A percentile compares a stretch with the other conserved stretches of the same genome.
Conservation (phyloP, 805 yeast species). For the Debaryomyces prosopidis region DNA sequence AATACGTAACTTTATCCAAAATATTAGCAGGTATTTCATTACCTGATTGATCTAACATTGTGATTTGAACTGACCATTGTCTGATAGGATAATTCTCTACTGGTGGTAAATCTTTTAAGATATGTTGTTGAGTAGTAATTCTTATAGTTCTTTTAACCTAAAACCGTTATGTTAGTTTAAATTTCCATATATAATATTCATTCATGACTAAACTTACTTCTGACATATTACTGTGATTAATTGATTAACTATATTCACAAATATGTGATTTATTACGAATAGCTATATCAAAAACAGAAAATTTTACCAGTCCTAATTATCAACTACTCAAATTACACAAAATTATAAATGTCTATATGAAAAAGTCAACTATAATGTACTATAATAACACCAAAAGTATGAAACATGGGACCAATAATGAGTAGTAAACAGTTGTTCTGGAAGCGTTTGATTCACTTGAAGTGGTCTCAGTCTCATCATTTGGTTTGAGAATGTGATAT, state of each 20-base stretch:
- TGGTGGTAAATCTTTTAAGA: conserved; percentile 77
- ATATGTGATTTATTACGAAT: background rate
- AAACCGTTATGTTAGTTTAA: conserved; percentile 14
- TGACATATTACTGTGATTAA: conserved; percentile 13
- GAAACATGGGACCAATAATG: background rate
- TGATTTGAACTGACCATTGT: conserved; percentile 82
- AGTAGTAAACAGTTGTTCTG: background rate
- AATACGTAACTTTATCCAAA: conserved; percentile 90
- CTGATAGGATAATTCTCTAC: conserved; percentile 94
- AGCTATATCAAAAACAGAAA: background rate
- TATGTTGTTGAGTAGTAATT: conserved; percentile 81
- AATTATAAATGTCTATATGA: background rate
- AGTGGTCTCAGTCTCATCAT: background rate
- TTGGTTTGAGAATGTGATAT: background rate
- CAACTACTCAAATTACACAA: conserved; percentile 2
- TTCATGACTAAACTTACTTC: conserved; percentile 17
- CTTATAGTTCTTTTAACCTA: conserved; percentile 83
- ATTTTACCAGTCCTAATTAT: background rate
- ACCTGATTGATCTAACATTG: conserved; percentile 76
- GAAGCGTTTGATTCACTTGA: background rate
- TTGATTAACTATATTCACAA: background rate
- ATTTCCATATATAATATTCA: background rate
- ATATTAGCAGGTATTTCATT: conserved; percentile 81
- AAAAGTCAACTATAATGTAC: background rate
- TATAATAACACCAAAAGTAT: background rate